phyloP scores from a whole-genome alignment of 1,284 basidiomycete genomes.

The Apiotrichum veenhuisii region DNA sequence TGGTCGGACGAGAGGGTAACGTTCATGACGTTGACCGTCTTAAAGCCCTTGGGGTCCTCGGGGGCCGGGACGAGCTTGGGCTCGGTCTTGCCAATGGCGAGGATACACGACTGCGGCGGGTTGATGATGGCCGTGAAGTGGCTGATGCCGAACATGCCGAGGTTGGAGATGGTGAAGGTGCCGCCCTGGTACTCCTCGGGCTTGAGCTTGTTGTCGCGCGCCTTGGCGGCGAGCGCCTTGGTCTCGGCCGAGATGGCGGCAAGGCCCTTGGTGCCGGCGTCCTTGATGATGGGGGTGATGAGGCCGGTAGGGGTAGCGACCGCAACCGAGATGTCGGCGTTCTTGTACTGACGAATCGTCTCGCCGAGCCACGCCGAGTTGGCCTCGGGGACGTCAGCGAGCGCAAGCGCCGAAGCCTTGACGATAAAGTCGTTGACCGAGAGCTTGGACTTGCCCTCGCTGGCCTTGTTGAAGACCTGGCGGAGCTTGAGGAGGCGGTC shows the following conservation, averaged over 20 bases:
- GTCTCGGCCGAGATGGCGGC: conserved; percentile 87
- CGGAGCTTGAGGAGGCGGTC: conserved; percentile 85
- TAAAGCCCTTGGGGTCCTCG: conserved; percentile 88
- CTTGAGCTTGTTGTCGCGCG: conserved; percentile 91
- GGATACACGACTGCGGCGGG: conserved; percentile 94
- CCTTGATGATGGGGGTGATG: conserved; percentile 96
- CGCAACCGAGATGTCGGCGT: conserved; percentile 93
- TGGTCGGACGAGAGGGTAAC: conserved; percentile 95
- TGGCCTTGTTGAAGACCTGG: conserved; percentile 85
- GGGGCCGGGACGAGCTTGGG: conserved; percentile 76
- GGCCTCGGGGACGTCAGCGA: conserved; percentile 92
- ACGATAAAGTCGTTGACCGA: conserved; percentile 98
- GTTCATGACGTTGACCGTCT: conserved; percentile 88
- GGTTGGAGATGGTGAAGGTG: conserved; percentile 97
- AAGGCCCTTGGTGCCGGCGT: conserved; percentile 87
- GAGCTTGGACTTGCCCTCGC: conserved; percentile 79
- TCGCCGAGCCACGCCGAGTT: conserved; percentile 99
- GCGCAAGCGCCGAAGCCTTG: conserved; percentile 87
- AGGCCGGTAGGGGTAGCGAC: conserved; percentile 94
- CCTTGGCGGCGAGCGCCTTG: conserved; percentile 89
- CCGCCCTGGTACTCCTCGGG: conserved; percentile 98
- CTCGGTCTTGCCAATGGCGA: conserved; percentile 88
- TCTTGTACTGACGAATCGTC: conserved; percentile 86
- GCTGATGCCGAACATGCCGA: conserved; percentile 94
- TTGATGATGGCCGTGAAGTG: conserved; percentile 99